phyloP scores from a whole-genome alignment of 768 basidiomycete genomes.

The Collybia sordida region DNA sequence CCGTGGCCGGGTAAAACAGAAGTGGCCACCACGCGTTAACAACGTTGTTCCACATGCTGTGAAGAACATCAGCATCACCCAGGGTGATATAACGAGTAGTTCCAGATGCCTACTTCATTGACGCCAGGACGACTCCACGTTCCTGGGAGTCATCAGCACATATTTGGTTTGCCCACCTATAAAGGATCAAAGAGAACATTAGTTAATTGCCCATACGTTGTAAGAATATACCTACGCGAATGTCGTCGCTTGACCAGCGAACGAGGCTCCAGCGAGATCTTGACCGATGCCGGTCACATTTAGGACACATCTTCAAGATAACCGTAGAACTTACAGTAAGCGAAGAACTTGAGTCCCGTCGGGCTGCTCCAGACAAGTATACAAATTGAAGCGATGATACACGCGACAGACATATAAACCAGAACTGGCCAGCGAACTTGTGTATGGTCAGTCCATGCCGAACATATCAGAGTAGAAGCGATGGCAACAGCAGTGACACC shows the following conservation, averaged over 20 bases:
- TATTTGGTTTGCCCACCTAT: slow-evolving; percentile 78
- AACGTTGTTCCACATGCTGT: slow-evolving; percentile 68
- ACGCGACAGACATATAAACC: slow-evolving; percentile 59
- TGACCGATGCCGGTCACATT: too few relatives aligned
- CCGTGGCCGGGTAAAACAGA: slow-evolving; percentile 71
- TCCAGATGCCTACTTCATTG: slow-evolving; percentile 59
- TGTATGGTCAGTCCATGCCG: slow-evolving; percentile 62
- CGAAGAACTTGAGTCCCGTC: slow-evolving; percentile 68
- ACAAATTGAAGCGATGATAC: slow-evolving; percentile 52
- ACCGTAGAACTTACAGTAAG: slow-evolving; percentile 53
- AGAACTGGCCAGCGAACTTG: slow-evolving; percentile 62
- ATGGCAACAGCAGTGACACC: slow-evolving; percentile 68
- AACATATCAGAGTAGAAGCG: slow-evolving; percentile 59
- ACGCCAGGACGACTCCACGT: slow-evolving; percentile 66
- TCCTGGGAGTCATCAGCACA: slow-evolving; percentile 71
- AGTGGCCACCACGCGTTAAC: slow-evolving; percentile 72
- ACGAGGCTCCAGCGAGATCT: slow-evolving; percentile 67
- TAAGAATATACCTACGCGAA: slow-evolving; percentile 51
- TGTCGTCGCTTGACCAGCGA: slow-evolving; percentile 74
- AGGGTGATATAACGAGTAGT: too few relatives aligned
- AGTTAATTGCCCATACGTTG: background rate
- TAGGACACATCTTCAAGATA: background rate
- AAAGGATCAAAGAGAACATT: background rate
- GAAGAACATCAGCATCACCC: background rate
- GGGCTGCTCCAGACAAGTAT: slow-evolving; percentile 64